Evolutionary conservation across 2,329 filamentous ascomycete species (phyloP), one percentile per base, ranked within the genome.

Genomic region (Penicillium vulpinum): DNA sequence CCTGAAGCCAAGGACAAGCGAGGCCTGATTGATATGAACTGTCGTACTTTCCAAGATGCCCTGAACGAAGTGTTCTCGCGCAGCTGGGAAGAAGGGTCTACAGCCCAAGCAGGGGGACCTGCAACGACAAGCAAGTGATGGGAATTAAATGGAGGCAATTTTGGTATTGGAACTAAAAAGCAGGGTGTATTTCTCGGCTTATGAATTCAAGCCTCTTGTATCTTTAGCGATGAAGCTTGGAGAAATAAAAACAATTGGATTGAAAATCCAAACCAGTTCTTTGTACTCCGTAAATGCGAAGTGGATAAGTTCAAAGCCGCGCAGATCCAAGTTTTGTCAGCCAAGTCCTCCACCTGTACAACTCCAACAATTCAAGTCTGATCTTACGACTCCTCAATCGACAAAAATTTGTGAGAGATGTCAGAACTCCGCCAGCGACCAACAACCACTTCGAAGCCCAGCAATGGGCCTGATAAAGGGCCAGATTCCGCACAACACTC

Each of bases 21-120:
- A 58, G 83, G 83, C 0, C 72, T 88, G 47, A 85, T 88, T 59
- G 85, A 88, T 67, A 87, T 88, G 78, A 88, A 88, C 61, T 84
- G 85, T 36, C 81, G 84, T 46, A 81, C 85, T 2, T 84, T 88
- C 64, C 84, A 87, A 64, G 82, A 86, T 36, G 85, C 84, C 0
- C 73, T 88, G 49, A 80, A 83, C 57, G 80, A 87, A 60, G 83
- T 88, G 5, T 86, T 88, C 60, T 80, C 80, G 7, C 77, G 81
- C 28, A 73, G 69, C 45, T 80, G 77, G 77, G 77, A 79, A 54
- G 71, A 74, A 29, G 73, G 73, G 70, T 62, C 54, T 5, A 21
- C 40, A 22, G 31, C 33, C 11, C 48, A 52, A 33, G 39, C 31
- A 40, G 26, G 26, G 40, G 39, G 8, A 5, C 6, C 36, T 43